Conservation (phyloP, 306 rosid species). For the Ormosia semicastrata region DNA sequence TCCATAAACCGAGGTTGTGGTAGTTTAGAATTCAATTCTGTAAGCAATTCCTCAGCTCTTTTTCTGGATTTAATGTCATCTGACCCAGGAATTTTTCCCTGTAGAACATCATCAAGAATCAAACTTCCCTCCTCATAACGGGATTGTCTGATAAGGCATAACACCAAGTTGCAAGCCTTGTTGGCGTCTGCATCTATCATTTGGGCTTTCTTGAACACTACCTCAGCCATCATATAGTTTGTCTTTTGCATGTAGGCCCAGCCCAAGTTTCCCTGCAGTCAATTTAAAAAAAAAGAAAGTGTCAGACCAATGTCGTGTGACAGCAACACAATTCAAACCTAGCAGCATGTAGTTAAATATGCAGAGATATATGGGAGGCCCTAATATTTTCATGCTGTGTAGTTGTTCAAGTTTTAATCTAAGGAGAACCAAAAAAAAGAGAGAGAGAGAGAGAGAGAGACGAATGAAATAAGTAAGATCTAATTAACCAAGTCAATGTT, state of each 20-base stretch:
- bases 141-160: conserved; percentile 64
- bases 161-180: conserved; percentile 78
- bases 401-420: not conserved
- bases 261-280: conserved; percentile 85
- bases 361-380: not conserved
- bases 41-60: conserved; percentile 57
- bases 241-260: conserved; percentile 95
- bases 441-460: not conserved
- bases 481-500: not conserved
- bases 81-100: conserved; percentile 48
- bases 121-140: conserved; percentile 56
- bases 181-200: conserved; percentile 78
- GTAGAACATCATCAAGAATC: conserved; percentile 48
- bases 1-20: conserved; percentile 8
- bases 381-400: not conserved
- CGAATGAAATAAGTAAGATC: not conserved
- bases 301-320: too few relatives aligned
- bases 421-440: not conserved
- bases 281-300: too few relatives aligned
- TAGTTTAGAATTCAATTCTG: conserved; percentile 34
- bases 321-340: not conserved
- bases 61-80: conserved; percentile 50
- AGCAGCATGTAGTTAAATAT: not conserved
- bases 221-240: conserved; percentile 71
- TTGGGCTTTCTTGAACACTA: conserved; percentile 74